phyloP scores from a whole-genome alignment of 805 yeast genomes.

The Teunomyces barrocoloradensis region DNA sequence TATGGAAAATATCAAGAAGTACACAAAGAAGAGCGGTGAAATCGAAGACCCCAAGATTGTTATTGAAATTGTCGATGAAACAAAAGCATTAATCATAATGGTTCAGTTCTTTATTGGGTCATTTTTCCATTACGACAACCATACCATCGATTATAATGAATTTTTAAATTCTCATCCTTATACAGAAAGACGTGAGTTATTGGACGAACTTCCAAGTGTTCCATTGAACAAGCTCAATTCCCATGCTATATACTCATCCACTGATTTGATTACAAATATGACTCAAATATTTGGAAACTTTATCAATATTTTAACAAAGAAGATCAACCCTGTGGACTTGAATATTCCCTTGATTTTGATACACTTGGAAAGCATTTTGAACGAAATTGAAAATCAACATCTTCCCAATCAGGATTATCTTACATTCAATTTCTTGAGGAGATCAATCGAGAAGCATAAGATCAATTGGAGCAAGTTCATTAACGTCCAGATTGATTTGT shows the following conservation, averaged over 20 bases:
- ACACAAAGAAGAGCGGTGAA: conserved; percentile 12
- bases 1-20: conserved; percentile 10
- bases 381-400: conserved; percentile 34
- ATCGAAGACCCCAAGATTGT: conserved; percentile 34
- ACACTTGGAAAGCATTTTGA: conserved; percentile 25
- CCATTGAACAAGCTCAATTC: conserved; percentile 31
- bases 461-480: conserved; percentile 60
- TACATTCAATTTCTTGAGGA: conserved; percentile 47
- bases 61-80: conserved; percentile 34
- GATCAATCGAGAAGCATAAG: conserved; percentile 49
- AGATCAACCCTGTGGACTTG: conserved; percentile 35
- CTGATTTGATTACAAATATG: conserved; percentile 45
- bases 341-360: conserved; percentile 32
- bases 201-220: conserved; percentile 27
- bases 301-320: conserved; percentile 33
- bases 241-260: conserved; percentile 41
- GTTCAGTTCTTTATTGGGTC: conserved; percentile 40
- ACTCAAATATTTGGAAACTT: conserved; percentile 45
- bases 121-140: conserved; percentile 41
- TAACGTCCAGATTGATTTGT: conserved; percentile 47
- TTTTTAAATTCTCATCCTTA: conserved; percentile 29
- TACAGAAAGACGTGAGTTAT: conserved; percentile 24
- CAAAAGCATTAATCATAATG: conserved; percentile 32
- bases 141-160: conserved; percentile 26
- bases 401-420: conserved; percentile 61